phyloP scores from a whole-genome alignment of 805 yeast genomes.

The Yarrowia yakushimensis region DNA sequence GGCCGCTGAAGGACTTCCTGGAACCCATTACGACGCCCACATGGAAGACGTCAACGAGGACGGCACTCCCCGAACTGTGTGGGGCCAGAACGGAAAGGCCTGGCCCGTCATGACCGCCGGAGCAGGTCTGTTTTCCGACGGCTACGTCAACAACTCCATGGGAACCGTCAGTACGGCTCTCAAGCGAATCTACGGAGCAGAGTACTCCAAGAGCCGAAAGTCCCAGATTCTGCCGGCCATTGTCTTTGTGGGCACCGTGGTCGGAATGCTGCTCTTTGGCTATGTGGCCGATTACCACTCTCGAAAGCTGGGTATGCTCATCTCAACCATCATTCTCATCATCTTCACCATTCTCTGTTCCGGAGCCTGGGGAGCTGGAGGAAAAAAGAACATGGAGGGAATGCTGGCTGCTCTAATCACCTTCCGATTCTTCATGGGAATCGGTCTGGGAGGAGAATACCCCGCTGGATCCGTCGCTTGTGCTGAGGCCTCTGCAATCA shows the following conservation, averaged over 20 bases:
- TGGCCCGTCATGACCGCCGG: slow-evolving; percentile 83
- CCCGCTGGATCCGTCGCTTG: slow-evolving; percentile 95
- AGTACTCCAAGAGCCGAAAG: slow-evolving; percentile 62
- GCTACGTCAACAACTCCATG: slow-evolving; percentile 83
- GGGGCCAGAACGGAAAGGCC: slow-evolving; percentile 30
- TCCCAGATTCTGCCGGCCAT: slow-evolving; percentile 78
- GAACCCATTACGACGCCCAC: background rate
- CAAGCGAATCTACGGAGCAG: slow-evolving; percentile 58
- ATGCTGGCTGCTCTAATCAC: slow-evolving; percentile 83
- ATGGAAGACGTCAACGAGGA: slow-evolving; percentile 1
- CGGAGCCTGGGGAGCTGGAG: slow-evolving; percentile 81
- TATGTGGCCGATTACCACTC: slow-evolving; percentile 73
- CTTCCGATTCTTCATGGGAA: slow-evolving; percentile 82
- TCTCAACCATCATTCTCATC: slow-evolving; percentile 71
- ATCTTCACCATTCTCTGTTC: slow-evolving; percentile 74
- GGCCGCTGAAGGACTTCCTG: background rate
- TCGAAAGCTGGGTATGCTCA: slow-evolving; percentile 78
- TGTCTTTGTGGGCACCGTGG: slow-evolving; percentile 88
- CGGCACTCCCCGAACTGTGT: background rate
- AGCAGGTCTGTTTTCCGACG: slow-evolving; percentile 91
- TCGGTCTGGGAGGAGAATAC: slow-evolving; percentile 92
- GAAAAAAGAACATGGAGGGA: slow-evolving; percentile 55
- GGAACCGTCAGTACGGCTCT: slow-evolving; percentile 77
- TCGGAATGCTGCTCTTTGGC: slow-evolving; percentile 85
- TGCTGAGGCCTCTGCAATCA: slow-evolving; percentile 78